Conservation (phyloP, 352 stramenopile species). For the Globisporangium uncinulatum region DNA sequence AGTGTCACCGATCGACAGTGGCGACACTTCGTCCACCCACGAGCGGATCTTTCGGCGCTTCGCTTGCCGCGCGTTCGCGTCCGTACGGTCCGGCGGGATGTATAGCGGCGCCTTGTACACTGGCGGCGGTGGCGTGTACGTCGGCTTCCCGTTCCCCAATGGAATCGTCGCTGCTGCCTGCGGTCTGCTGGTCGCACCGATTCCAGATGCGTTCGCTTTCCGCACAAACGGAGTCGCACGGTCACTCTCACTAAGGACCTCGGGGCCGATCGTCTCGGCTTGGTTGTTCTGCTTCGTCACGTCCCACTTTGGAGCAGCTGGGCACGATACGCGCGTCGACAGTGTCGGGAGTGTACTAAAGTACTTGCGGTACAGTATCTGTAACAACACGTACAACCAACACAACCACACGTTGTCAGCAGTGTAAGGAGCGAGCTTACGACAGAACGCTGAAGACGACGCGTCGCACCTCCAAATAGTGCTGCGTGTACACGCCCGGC, state of each 20-base stretch:
- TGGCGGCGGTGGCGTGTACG: constrained; percentile 25
- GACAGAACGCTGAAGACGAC: not conserved
- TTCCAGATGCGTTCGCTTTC: constrained; percentile 17
- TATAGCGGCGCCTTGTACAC: constrained; percentile 73
- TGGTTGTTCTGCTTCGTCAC: constrained; percentile 30
- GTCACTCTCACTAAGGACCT: constrained; percentile 70
- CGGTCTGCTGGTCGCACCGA: constrained; percentile 5
- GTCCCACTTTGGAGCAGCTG: constrained; percentile 64
- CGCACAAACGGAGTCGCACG: constrained; percentile 51
- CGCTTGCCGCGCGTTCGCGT: constrained; percentile 35
- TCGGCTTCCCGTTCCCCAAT: constrained; percentile 20
- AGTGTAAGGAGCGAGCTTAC: not conserved
- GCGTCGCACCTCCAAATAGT: constrained; percentile 57
- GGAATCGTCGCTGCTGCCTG: constrained; percentile 14
- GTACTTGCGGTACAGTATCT: constrained; percentile 79
- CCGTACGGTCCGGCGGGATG: constrained; percentile 52
- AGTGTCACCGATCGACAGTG: constrained; percentile 55
- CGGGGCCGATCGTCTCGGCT: constrained; percentile 34
- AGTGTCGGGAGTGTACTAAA: constrained; percentile 58
- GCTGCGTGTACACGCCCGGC: constrained; percentile 59
- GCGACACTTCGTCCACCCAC: constrained; percentile 76
- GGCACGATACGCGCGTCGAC: constrained; percentile 35
- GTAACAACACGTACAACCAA: not conserved
- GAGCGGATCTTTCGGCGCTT: constrained; percentile 86
- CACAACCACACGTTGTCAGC: not conserved